Base-by-base conservation (phyloP, 2,329 filamentous ascomycete genomes). In the Colletotrichum horii region DNA sequence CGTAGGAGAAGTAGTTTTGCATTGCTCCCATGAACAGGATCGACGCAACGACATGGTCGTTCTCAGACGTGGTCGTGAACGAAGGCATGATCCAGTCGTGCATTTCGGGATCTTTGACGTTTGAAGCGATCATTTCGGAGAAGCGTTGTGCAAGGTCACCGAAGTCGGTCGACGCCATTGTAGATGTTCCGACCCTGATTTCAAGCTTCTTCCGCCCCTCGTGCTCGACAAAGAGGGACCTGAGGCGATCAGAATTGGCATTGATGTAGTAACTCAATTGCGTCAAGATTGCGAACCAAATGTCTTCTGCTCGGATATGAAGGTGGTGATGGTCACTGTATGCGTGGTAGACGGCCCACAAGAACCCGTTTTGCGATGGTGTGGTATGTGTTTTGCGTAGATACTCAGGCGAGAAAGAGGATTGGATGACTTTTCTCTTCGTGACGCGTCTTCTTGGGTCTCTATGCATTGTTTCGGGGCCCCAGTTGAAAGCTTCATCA, bases 11-110 rank as follows among this genome's bases (percentile, higher is more conserved):
- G 77, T 89, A 91, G 24, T 85, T 83, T 78, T 89, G 85, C 82
- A 90, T 80, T 0, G 85, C 80, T 3, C 86, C 87, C 88, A 91
- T 90, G 82, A 91, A 87, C 3, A 89, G 62, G 4, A 91, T 82
- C 0, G 85, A 81, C 0, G 87, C 86, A 3, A 86, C 83, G 1
- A 86, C 80, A 8, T 78, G 78, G 78, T 92, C 90, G 0, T 78
- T 78, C 3, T 83, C 75, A 0, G 84, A 87, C 0, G 89, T 91
- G 0, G 90, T 92, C 6, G 82, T 85, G 77, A 91, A 92, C 3
- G 80, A 76, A 0, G 89, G 90, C 77, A 90, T 83, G 19, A 91
- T 83, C 88, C 89, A 91, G 1, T 81, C 78, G 4, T 82, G 80
- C 5, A 91, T 78, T 1, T 80, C 79, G 0, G 82, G 79, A 71